Evolutionary conservation across 2,329 filamentous ascomycete genomes (phyloP), one percentile per base, ranked within the genome.

Genomic region (Botrytis cinerea): DNA sequence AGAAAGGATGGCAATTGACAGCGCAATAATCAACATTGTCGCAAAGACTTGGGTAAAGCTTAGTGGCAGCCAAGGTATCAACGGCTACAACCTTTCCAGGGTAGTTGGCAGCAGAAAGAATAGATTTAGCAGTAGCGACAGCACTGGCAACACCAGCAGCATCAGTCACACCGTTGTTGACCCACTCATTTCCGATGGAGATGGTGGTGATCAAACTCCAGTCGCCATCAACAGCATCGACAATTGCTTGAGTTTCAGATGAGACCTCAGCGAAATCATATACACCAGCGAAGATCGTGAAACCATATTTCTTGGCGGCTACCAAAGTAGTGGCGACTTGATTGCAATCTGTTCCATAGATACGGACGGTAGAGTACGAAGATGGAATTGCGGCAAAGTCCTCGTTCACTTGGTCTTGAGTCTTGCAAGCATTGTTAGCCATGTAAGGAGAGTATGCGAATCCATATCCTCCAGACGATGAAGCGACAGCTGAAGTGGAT

Each of bases 1-100:
- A 97, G 87, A 94, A 97, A 20, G 93, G 88, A 82, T 97, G 94
- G 77, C 90, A 89, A 83, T 97, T 97, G 80, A 92, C 88, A 25
- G 93, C 92, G 79, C 91, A 93, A 83, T 92, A 93, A 80, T 97
- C 93, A 1, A 67, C 63, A 63, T 85, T 86, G 40, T 89, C 82
- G 83, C 94, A 97, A 66, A 97, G 86, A 70, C 87, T 83, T 0
- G 91, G 91, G 78, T 95, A 87, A 69, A 84, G 83, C 66, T 90
- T 84, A n/a, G 90, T 86, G 8, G 91, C 90, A 35, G 88, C 86
- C 78, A 93, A 92, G 0, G 93, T 95, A 80, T 97, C 94, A 64
- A 95, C 92, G 0, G 92, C 90, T 54, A 95, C 92, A 45, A 97
- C 89, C 2, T 89, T 89, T 3, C 94, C 94, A 2, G 83, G 81